Conservation (phyloP, 1,284 basidiomycete genomes). For the Sporisorium scitamineum region DNA sequence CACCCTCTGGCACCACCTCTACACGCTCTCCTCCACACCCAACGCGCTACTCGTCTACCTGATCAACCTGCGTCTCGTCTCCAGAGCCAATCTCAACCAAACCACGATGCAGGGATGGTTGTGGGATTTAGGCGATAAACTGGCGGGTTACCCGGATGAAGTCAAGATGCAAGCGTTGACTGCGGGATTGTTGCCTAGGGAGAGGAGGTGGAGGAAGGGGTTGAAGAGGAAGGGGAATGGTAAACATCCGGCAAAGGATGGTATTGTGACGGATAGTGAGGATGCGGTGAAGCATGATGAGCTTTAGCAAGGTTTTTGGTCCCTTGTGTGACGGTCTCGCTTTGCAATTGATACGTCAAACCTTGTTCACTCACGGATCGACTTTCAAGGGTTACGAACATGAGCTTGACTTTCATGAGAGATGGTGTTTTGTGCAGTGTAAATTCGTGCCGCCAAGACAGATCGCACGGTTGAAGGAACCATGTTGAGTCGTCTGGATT, state of each 20-base stretch:
- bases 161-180: constrained; percentile 25
- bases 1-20: constrained; percentile 17
- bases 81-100: constrained; percentile 20
- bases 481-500: not conserved
- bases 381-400: too few relatives aligned
- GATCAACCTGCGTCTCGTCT: constrained; percentile 14
- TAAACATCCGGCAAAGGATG: not conserved
- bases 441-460: not conserved
- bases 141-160: constrained; percentile 20
- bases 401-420: too few relatives aligned
- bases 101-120: constrained; percentile 21
- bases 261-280: too few relatives aligned
- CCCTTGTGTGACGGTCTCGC: too few relatives aligned
- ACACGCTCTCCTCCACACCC: constrained; percentile 4
- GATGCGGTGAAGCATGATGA: not conserved
- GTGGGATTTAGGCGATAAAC: constrained; percentile 32
- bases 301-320: not conserved
- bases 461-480: not conserved
- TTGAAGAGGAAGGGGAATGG: not conserved
- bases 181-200: constrained; percentile 1
- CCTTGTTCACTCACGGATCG: too few relatives aligned
- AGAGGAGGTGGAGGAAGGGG: not conserved
- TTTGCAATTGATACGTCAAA: too few relatives aligned
- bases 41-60: constrained; percentile 19
- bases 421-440: not conserved